These are phyloP conservation scores for Bromus sterilis DNA, from an alignment of 176 grass and related monocot species.

Conservation along the genomic window DNA sequence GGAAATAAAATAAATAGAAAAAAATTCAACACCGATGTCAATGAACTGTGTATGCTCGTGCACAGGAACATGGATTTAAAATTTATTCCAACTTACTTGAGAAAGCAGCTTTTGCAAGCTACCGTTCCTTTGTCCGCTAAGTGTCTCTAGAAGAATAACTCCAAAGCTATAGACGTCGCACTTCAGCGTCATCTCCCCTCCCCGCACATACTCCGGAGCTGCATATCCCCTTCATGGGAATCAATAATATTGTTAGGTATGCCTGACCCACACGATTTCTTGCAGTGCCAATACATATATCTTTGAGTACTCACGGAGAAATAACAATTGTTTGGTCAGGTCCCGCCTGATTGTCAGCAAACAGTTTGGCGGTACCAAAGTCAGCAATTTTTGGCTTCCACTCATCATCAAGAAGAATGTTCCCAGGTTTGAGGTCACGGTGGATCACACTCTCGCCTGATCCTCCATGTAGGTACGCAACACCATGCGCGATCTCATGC, in stretches of 20 bases:
- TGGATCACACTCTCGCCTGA: conserved; percentile 9
- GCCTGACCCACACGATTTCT: not conserved
- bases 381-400: conserved; percentile 20
- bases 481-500: not conserved
- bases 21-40: not conserved
- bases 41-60: not conserved
- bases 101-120: not conserved
- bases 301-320: not conserved
- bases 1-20: not conserved
- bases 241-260: not conserved
- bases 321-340: not conserved
- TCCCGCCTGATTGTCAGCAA: not conserved
- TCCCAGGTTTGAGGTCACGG: conserved; percentile 18
- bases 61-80: not conserved
- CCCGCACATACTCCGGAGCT: not conserved
- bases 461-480: conserved; percentile 19
- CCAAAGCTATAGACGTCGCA: not conserved
- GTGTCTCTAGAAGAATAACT: not conserved
- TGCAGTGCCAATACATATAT: not conserved
- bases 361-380: conserved; percentile 10
- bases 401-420: conserved; percentile 4
- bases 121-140: not conserved
- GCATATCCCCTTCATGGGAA: not conserved
- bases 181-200: not conserved
- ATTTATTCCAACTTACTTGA: not conserved